Conservation (phyloP, 441 rosid species). For the Pelargonium citronellum region DNA sequence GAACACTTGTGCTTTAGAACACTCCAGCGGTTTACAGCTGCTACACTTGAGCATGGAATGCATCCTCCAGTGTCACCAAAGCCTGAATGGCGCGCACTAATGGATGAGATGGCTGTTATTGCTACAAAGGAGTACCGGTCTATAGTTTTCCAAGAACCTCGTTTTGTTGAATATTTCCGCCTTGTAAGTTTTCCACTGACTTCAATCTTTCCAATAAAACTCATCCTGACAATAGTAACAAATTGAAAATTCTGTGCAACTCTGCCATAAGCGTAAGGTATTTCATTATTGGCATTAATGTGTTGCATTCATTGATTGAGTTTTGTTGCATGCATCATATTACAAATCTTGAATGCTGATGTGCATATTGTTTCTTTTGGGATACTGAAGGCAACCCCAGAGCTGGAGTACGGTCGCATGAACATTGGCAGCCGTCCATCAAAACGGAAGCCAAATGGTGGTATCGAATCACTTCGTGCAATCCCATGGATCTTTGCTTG, state of each 20-base stretch:
- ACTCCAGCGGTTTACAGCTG: constrained; percentile 88
- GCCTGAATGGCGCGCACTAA: constrained; percentile 87
- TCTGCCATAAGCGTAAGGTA: too few relatives aligned
- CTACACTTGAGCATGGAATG: constrained; percentile 52
- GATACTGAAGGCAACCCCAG: constrained; percentile 73
- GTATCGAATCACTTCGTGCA: constrained; percentile 84
- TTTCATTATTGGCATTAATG: not conserved
- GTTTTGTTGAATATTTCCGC: constrained; percentile 93
- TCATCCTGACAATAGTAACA: too few relatives aligned
- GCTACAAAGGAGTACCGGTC: constrained; percentile 84
- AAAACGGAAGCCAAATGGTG: constrained; percentile 87
- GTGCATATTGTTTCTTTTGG: not conserved
- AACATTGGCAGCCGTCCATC: constrained; percentile 97
- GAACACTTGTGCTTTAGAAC: constrained; percentile 18
- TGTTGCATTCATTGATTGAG: not conserved
- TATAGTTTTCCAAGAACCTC: constrained; percentile 77
- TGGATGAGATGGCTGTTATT: constrained; percentile 84
- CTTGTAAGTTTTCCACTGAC: constrained; percentile 42
- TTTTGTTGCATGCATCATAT: not conserved
- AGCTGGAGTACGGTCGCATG: constrained; percentile 90
- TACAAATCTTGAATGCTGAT: constrained; percentile 12
- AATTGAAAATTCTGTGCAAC: too few relatives aligned
- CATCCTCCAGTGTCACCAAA: not conserved
- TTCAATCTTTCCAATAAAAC: too few relatives aligned
- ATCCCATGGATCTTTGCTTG: constrained; percentile 98